phyloP scores from a whole-genome alignment of 2,329 filamentous ascomycete genomes.

The Aspergillus sp. region DNA sequence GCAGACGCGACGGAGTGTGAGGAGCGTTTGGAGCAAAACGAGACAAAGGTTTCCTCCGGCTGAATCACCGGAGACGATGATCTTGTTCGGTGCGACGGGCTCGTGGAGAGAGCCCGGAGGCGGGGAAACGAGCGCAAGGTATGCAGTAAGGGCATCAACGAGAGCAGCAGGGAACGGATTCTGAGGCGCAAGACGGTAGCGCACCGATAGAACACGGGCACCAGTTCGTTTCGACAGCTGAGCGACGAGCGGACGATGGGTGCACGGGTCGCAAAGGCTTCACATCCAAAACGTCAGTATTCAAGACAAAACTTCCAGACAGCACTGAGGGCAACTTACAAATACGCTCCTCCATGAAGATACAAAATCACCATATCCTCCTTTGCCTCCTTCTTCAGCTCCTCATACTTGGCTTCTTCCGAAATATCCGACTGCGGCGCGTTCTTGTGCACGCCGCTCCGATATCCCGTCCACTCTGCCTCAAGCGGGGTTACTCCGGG shows the following conservation, averaged over 20 bases:
- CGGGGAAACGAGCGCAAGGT: conserved; percentile 50
- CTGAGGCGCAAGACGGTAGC: conserved; percentile 52
- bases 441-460: conserved; percentile 41
- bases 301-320: neutral
- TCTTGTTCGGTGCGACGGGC: conserved; percentile 46
- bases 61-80: conserved; percentile 51
- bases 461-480: conserved; percentile 50
- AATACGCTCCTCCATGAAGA: conserved; percentile 51
- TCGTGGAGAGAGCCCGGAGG: conserved; percentile 46
- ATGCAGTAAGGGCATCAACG: conserved; percentile 50
- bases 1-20: conserved; percentile 42
- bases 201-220: conserved; percentile 46
- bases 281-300: neutral
- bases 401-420: conserved; percentile 46
- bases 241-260: conserved; percentile 41
- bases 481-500: conserved; percentile 42
- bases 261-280: conserved; percentile 49
- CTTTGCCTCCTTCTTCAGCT: conserved; percentile 41
- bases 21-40: conserved; percentile 45
- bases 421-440: conserved; percentile 43
- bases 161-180: conserved; percentile 51
- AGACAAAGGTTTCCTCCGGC: conserved; percentile 49
- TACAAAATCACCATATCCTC: conserved; percentile 49
- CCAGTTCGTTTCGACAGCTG: conserved; percentile 44
- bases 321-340: conserved; percentile 33